Base-by-base conservation (phyloP, 2,329 filamentous ascomycete genomes). In the Dryadomyces quercivorus region DNA sequence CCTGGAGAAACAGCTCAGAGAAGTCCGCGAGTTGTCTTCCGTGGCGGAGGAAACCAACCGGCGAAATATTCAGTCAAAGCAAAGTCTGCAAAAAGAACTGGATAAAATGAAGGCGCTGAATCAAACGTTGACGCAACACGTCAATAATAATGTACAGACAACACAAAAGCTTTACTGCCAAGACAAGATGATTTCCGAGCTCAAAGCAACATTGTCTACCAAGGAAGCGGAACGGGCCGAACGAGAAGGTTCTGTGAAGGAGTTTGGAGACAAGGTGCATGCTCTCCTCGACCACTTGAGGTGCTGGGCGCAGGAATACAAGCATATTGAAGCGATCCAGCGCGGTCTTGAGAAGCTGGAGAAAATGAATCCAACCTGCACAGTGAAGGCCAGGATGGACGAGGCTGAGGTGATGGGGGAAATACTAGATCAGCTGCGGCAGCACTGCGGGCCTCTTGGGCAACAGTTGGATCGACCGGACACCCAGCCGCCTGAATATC, bases 1-100 rank as follows among this genome's bases (percentile, higher is more conserved):
- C 12, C 13, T 58, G 8, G 59, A 60, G 22, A 57, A 46, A 10
- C 53, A 59, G 42, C 43, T 61, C 13, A 38, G 55, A 2, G 50
- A 57, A n/a, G 26, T 46, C 26, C 57, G 51, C 12, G 52, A 59
- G 18, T 50, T 52, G 10, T 12, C 52, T 2, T 51, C 48, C 1
- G 55, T 58, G 2, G 2, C 50, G 2, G 57, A 61, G 40, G 57
- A 61, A 12, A 58, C 26, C 31, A 16, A 43, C 15, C 56, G 45
- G 7, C 44, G 56, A 10, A 22, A 21, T 2, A 21, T 26, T 2
- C 42, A 52, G 13, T 34, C 38, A 1, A 26, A 56, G 8, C 52
- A 59, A 1, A 18, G 15, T 4, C 13, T 57, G 9, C 55, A 52
- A 18, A 51, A 36, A 16, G 55, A 61, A 9, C 21, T 61, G 16